Base-by-base conservation (phyloP, 1,139 yeast species). In the Candida gigantensis region DNA sequence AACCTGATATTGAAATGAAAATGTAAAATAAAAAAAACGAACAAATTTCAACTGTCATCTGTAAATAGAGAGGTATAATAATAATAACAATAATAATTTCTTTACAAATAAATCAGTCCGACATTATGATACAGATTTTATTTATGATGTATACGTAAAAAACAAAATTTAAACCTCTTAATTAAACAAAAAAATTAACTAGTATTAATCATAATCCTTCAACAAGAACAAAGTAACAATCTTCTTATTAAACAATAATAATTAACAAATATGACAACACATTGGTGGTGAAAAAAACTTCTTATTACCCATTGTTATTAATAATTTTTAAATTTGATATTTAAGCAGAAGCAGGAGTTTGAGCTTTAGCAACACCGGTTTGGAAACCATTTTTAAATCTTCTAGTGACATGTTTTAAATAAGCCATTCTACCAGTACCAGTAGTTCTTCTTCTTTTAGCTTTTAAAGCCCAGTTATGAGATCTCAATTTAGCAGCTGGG, bases 361-460 rank as follows among this genome's bases (percentile, higher is more conserved):
- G 66, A 61, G 84, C 74, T 66, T 74, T 74, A 60, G 87, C 86
- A 61, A 73, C 77, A 71, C 89, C 89, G 59, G 92, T 69, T 78
- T 88, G 97, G 96, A 92, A 92, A 70, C 92, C 95, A 82, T 92
- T 90, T 86, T 89, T 88, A 85, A 90, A 92, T 81, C 90, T 87
- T 82, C 97, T 88, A 60, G 94, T 74, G 62, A 92, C 96, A 76
- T 82, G 84, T 82, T 90, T 92, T 75, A 94, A 83, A 88, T 92
- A 81, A 73, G 92, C 79, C 95, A 89, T 89, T 80, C 99, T 95
- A 75, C 99, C 99, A 72, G 97, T 84, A 80, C 99, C 99, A 60
- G 97, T 90, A 62, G 99, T 92, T 77, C 87, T 85, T 87, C 99
- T 89, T 88, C 98, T 88, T 85, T 90, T 88, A 67, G 97, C 96